phyloP scores from a whole-genome alignment of 2,329 filamentous ascomycete species.

The Paecilomyces sp. region DNA sequence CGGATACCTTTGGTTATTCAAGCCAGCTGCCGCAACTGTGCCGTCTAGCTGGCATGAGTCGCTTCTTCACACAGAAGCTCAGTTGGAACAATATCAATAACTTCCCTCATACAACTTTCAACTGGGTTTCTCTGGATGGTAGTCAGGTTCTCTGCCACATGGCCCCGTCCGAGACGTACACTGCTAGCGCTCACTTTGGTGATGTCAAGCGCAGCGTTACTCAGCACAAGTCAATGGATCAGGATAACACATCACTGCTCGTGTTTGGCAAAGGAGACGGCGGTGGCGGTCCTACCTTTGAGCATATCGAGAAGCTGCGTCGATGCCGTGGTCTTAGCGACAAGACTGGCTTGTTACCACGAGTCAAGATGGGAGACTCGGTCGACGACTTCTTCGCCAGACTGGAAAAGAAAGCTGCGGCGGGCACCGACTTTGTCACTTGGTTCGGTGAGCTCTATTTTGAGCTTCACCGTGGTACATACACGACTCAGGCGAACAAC shows the following conservation, averaged over 20 bases:
- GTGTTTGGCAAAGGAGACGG: constrained; percentile 97
- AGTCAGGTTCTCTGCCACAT: constrained; percentile 97
- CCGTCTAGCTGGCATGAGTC: constrained; percentile 86
- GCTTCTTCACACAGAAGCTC: constrained; percentile 96
- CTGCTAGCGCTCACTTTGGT: constrained; percentile 86
- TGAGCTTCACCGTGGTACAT: constrained; percentile 92
- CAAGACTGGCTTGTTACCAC: constrained; percentile 72
- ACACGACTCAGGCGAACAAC: constrained; percentile 96
- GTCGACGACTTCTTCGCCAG: constrained; percentile 92
- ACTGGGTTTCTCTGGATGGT: constrained; percentile 93
- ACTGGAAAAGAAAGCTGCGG: constrained; percentile 67
- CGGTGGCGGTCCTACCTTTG: constrained; percentile 87
- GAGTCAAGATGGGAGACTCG: constrained; percentile 78
- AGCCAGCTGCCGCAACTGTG: constrained; percentile 91
- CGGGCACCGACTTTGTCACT: constrained; percentile 68
- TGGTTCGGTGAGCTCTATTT: constrained; percentile 99
- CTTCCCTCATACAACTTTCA: constrained; percentile 97
- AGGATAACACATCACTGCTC: constrained; percentile 81
- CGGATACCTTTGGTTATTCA: constrained; percentile 97
- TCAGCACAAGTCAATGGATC: constrained; percentile 92
- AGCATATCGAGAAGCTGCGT: constrained; percentile 89
- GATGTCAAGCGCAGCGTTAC: constrained; percentile 84
- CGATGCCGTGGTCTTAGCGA: constrained; percentile 89
- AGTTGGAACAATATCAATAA: constrained; percentile 99
- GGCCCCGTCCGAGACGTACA: constrained; percentile 93